These are phyloP conservation scores for Calonectria pauciramosa DNA, from an alignment of 2,329 filamentous ascomycete species.

Conservation along the genomic window DNA sequence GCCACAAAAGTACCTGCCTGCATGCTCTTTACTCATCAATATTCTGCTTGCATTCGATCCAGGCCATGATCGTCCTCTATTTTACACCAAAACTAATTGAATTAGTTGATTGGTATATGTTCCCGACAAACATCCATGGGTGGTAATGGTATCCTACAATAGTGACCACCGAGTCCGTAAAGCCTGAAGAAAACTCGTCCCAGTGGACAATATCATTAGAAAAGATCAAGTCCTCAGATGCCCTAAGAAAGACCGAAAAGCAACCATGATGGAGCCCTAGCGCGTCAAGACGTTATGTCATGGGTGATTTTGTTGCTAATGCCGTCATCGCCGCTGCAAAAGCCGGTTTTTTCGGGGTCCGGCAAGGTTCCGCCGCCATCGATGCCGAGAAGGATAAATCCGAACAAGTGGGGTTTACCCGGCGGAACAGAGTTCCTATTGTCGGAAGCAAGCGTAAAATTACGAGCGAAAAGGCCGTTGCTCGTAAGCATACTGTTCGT, in stretches of 20 bases:
- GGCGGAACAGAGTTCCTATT: not conserved
- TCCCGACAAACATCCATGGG: not conserved
- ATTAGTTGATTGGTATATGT: not conserved
- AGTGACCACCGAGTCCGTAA: not conserved
- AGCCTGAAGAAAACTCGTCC: not conserved
- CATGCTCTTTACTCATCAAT: not conserved
- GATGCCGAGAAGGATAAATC: not conserved
- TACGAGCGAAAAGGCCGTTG: not conserved
- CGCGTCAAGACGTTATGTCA: not conserved
- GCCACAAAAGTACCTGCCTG: not conserved
- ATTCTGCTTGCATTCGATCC: not conserved
- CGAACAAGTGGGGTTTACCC: not conserved
- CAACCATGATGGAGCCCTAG: not conserved
- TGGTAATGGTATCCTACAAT: not conserved
- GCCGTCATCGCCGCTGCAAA: not conserved
- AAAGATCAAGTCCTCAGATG: not conserved
- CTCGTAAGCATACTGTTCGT: not conserved
- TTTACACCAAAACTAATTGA: not conserved
- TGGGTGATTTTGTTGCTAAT: not conserved
- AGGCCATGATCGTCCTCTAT: not conserved
- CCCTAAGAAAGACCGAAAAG: not conserved
- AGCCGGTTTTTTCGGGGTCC: not conserved
- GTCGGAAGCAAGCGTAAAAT: not conserved
- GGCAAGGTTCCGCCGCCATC: not conserved
- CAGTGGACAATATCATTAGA: not conserved